Base-by-base conservation (phyloP, 352 stramenopile genomes). In the Phytophthora chlamydospora region DNA sequence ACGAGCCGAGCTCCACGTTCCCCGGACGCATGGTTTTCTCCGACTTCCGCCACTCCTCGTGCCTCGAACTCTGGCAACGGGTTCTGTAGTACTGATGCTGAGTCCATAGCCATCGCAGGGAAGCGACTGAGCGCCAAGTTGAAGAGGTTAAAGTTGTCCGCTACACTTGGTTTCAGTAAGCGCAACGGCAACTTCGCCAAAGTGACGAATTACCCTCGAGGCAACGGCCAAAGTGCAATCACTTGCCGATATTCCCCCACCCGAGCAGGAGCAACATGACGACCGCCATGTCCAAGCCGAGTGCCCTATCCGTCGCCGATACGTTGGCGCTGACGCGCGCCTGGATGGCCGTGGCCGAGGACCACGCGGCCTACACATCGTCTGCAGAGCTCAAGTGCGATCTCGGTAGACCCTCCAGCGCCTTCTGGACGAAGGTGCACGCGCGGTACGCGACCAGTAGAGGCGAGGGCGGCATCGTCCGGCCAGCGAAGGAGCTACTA, bases 291-390 rank as follows among this genome's bases (percentile, higher is more conserved):
- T 3, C 38, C 13, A 44, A 44, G n/a, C 2, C 16, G 11, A 44
- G 39, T 14, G 39, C 16, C 21, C 24, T 29, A 29, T 29, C 24
- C 24, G 13, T n/a, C 8, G 46, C 14, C 3, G 46, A 54, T 16
- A 32, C 16, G 2, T 10, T 44, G 19, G 4, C 32, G 16, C 16
- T 54, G 14, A 24, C 31, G 33, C 33, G 33, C 6, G 39, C 56
- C 14, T 64, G 56, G 56, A 44, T 51, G 31, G 19, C 51, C 39
- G 51, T 50, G 29, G 51, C 40, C 16, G 35, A 31, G 8, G 33
- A 24, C 19, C 14, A 17, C 14, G 19, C 19, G 35, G 31, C 27
- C 1, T 41, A 51, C 10, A 17, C 16, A 31, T 8, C 8, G 17
- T 29, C 39, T 44, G 39, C 24, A 29, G 24, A 29, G 4, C 24